Base-by-base conservation (phyloP, 495 filamentous ascomycete species). In the Xylaria castorea region DNA sequence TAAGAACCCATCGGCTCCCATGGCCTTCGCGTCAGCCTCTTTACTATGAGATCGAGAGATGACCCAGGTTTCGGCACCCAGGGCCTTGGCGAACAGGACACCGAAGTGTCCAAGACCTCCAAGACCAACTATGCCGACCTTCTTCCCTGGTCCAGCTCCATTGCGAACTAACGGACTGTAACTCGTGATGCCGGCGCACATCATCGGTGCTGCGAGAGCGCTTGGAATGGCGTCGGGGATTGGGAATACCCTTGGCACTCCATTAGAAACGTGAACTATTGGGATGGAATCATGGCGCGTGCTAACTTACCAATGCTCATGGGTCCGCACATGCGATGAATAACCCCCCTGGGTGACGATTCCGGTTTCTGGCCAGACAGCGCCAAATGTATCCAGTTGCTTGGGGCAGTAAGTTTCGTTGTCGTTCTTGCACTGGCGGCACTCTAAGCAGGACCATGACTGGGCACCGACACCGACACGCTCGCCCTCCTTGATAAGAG, bases 131-230 rank as follows among this genome's bases (percentile, higher is more conserved):
- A 94, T 90, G 50, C 87, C 93, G 25, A 96, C 91, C 80, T 93
- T 93, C 83, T 93, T 93, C n/a, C 92, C 92, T 0, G 91, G 91
- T 0, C 91, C 91, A 55, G 84, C 84, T n/a, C 91, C 91, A 77
- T 92, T 90, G 34, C 92, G 89, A 50, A 92, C 90, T 2, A 97
- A 85, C 0, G 94, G 94, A 44, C 88, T 91, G 82, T 91, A 97
- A 38, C 89, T 90, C 1, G 95, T 97, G 40, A 97, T 81, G 57
- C 94, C 94, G 44, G 93, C 94, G 79, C 94, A 97, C 76, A 97
- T 86, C 93, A 97, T 97, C 1, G 93, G 94, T 18, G 94, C 94
- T 1, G 91, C 93, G 40, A 89, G 77, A 53, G 85, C 85, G 75
- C 84, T 90, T 27, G 89, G 81, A 55, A 97, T 87, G 6, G 84